phyloP scores from a whole-genome alignment of 2,329 filamentous ascomycete species.

The Aspergillus amoenus region DNA sequence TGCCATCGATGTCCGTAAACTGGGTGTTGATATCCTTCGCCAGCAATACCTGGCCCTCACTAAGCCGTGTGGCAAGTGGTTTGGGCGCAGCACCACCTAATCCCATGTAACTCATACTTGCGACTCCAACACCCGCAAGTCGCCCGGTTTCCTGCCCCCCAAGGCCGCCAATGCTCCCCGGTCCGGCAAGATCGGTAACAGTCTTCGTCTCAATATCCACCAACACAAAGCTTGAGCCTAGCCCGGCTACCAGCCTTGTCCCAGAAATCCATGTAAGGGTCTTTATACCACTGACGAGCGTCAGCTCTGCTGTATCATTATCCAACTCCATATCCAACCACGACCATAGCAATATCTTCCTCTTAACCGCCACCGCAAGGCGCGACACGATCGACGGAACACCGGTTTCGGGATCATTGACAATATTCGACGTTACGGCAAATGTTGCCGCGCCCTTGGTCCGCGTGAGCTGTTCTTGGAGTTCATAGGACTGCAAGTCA shows the following conservation, averaged over 20 bases:
- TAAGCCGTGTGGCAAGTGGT: conserved; percentile 78
- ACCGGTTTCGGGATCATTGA: conserved; percentile 80
- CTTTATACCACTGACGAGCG: conserved; percentile 78
- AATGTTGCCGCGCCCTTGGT: conserved; percentile 89
- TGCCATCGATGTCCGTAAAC: conserved; percentile 83
- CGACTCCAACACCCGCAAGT: conserved; percentile 79
- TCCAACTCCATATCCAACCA: conserved; percentile 94
- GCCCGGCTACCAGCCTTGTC: conserved; percentile 81
- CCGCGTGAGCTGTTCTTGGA: conserved; percentile 74
- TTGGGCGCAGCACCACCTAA: conserved; percentile 89
- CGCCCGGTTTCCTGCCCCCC: conserved; percentile 66
- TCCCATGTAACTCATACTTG: conserved; percentile 95
- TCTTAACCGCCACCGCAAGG: conserved; percentile 88
- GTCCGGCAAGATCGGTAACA: conserved; percentile 75
- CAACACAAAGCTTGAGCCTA: conserved; percentile 88
- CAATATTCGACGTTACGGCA: conserved; percentile 91
- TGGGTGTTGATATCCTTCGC: conserved; percentile 97
- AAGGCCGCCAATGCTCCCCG: conserved; percentile 67
- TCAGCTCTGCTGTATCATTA: conserved; percentile 70
- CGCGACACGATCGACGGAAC: conserved; percentile 92
- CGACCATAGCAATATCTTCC: conserved; percentile 84
- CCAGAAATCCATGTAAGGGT: conserved; percentile 89
- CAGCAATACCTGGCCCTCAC: conserved; percentile 82
- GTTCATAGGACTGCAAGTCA: conserved; percentile 79
- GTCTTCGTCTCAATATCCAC: conserved; percentile 77